phyloP scores from a whole-genome alignment of 345 rosid species.

The Hypericum androsaemum region DNA sequence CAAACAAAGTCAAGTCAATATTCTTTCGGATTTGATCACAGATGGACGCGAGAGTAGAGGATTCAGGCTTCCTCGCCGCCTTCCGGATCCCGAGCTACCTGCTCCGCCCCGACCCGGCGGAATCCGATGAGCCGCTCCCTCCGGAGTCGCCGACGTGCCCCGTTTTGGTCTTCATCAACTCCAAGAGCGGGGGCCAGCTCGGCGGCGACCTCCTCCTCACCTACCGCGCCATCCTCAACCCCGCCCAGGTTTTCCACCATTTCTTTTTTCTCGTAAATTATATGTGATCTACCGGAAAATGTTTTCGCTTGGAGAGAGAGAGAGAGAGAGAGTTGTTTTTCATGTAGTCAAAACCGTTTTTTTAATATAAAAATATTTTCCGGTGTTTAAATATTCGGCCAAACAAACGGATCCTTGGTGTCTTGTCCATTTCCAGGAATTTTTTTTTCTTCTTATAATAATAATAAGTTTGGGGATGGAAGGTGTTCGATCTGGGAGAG shows the following conservation, averaged over 20 bases:
- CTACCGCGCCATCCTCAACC: slow-evolving; percentile 41
- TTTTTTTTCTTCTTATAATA: background rate
- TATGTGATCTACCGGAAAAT: background rate
- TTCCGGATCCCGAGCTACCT: slow-evolving; percentile 53
- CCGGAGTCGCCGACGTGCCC: slow-evolving; percentile 39
- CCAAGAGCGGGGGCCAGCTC: slow-evolving; percentile 85
- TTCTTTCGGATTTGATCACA: no score
- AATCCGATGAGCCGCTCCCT: background rate
- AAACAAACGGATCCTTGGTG: no score
- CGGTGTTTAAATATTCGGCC: no score
- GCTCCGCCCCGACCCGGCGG: slow-evolving; percentile 30
- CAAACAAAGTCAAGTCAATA: no score
- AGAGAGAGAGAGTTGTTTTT: no score
- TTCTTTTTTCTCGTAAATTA: background rate
- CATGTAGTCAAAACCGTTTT: no score
- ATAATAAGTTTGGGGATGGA: slow-evolving; percentile 3
- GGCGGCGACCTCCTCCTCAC: slow-evolving; percentile 70
- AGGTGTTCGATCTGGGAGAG: slow-evolving; percentile 69
- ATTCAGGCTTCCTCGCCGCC: no score
- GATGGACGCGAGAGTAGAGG: no score
- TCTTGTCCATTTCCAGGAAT: background rate
- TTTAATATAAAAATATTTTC: no score
- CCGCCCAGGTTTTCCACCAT: slow-evolving; percentile 44
- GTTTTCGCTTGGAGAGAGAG: background rate
- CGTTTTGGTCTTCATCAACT: slow-evolving; percentile 65